phyloP scores from a whole-genome alignment of 2,329 filamentous ascomycete genomes.

The Fusarium xyrophilum region DNA sequence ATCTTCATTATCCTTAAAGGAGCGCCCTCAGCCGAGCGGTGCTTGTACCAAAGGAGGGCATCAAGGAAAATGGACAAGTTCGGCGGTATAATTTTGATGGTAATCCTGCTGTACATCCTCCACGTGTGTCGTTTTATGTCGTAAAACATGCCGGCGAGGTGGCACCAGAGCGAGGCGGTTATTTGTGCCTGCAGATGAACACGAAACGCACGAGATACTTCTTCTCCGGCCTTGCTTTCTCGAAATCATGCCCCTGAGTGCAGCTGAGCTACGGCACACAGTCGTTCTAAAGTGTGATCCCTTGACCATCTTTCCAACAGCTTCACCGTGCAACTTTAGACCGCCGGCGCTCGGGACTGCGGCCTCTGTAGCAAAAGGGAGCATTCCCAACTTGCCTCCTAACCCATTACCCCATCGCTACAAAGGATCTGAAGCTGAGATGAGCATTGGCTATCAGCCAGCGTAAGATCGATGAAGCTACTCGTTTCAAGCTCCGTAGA shows the following conservation, averaged over 20 bases:
- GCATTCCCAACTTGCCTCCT: background rate
- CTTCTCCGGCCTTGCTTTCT: background rate
- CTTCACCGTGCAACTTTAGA: background rate
- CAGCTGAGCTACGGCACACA: background rate
- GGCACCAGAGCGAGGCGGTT: background rate
- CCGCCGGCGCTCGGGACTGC: background rate
- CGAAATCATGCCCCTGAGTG: background rate
- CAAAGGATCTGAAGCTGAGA: background rate
- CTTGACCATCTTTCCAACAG: too few relatives aligned
- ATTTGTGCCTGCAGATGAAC: background rate
- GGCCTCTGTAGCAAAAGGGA: background rate
- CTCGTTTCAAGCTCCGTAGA: background rate
- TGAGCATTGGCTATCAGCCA: background rate
- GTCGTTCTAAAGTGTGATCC: background rate
- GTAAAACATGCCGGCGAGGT: background rate
- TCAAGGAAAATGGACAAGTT: background rate
- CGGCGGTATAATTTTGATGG: background rate
- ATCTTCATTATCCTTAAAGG: background rate
- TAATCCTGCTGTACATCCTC: background rate
- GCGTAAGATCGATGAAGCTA: constrained; percentile 7
- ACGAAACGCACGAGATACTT: background rate
- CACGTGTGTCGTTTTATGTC: background rate
- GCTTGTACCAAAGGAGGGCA: too few relatives aligned
- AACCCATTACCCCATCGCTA: background rate
- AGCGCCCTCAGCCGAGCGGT: background rate